Evolutionary conservation across 2,329 filamentous ascomycete genomes (phyloP).

Genomic region (Hypoxylon sp.): DNA sequence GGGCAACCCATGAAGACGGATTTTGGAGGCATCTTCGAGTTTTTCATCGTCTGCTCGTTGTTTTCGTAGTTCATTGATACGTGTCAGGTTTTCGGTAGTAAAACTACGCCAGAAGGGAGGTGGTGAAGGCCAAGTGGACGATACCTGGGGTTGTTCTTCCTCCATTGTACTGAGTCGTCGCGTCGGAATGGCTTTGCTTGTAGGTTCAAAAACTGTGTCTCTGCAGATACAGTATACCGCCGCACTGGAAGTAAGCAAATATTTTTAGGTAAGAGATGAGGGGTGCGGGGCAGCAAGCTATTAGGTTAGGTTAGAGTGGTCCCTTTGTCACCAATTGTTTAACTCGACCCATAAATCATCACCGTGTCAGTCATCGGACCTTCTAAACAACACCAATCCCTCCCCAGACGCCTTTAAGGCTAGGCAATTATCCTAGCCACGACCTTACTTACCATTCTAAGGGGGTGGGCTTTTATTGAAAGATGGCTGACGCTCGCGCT

Average conservation of each 20-base stretch:
- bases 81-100: constrained; percentile 77
- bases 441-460: background rate
- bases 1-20: constrained; percentile 66
- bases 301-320: too few relatives aligned
- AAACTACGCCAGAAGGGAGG: constrained; percentile 93
- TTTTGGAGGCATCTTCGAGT: constrained; percentile 49
- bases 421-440: too few relatives aligned
- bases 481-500: constrained; percentile 73
- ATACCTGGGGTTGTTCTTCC: constrained; percentile 54
- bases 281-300: background rate
- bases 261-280: background rate
- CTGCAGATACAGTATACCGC: too few relatives aligned
- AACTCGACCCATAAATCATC: constrained; percentile 23
- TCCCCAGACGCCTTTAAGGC: too few relatives aligned
- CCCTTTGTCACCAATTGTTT: too few relatives aligned
- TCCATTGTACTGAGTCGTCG: constrained; percentile 42
- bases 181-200: too few relatives aligned
- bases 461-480: too few relatives aligned
- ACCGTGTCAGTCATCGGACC: constrained; percentile 18
- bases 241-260: too few relatives aligned
- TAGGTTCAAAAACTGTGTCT: too few relatives aligned
- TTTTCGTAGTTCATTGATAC: constrained; percentile 60
- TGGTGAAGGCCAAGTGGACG: constrained; percentile 83
- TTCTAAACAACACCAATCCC: constrained; percentile 16
- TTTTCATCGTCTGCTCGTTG: constrained; percentile 51